These are phyloP conservation scores for Fraxinus cuspidata DNA, from an alignment of 257 asterid species.

Conservation along the genomic window DNA sequence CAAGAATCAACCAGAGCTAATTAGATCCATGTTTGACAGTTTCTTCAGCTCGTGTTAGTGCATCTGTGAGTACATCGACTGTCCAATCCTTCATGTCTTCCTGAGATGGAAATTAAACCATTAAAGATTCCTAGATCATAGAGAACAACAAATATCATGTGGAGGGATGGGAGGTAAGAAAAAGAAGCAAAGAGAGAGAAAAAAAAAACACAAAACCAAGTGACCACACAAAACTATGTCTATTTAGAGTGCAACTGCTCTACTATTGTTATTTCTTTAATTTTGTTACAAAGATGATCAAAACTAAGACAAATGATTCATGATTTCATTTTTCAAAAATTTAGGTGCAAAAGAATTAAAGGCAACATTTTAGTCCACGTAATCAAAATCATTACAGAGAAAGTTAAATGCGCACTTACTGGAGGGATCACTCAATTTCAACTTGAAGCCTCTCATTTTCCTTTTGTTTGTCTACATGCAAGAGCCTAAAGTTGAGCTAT, in stretches of 20 bases:
- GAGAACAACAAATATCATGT: background rate
- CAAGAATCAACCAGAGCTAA: constrained; percentile 17
- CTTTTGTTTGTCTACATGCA: background rate
- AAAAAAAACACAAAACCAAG: background rate
- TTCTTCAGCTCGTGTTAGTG: constrained; percentile 80
- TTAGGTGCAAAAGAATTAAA: background rate
- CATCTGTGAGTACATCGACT: constrained; percentile 72
- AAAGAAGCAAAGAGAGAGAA: background rate
- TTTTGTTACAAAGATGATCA: background rate
- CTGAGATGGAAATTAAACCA: constrained; percentile 38
- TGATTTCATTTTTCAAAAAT: background rate
- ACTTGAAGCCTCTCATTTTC: background rate
- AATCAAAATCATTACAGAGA: background rate
- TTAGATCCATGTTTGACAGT: constrained; percentile 55
- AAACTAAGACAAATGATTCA: background rate
- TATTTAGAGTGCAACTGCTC: background rate
- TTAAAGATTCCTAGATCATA: constrained; percentile 6
- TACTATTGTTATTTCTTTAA: background rate
- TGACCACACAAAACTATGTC: background rate
- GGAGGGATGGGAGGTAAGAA: background rate
- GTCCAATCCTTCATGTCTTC: constrained; percentile 92
- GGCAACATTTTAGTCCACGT: background rate
- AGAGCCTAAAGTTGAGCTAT: background rate
- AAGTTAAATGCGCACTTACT: background rate
- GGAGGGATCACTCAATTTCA: background rate